phyloP scores from a whole-genome alignment of 1,284 basidiomycete species.

The Rhodotorula mucilaginosa region DNA sequence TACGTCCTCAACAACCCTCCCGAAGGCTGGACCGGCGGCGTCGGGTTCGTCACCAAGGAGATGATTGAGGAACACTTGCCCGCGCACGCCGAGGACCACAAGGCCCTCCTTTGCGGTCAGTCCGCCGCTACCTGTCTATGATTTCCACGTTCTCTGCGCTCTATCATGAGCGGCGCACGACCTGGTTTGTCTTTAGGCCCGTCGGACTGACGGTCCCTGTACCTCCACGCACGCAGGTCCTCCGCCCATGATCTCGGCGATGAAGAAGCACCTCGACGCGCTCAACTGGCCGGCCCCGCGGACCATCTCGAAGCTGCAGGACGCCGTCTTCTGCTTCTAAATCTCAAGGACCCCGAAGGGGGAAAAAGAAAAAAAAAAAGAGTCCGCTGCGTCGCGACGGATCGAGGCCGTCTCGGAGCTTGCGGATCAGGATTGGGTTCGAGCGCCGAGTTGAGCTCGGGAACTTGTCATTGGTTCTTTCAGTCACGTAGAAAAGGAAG shows the following conservation, averaged over 20 bases:
- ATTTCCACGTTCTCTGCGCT: background rate
- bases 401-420: background rate
- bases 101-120: slow-evolving; percentile 49
- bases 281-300: slow-evolving; percentile 83
- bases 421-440: too few species aligned
- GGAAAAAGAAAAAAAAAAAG: background rate
- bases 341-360: background rate
- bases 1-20: slow-evolving; percentile 95
- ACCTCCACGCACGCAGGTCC: slow-evolving; percentile 56
- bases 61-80: slow-evolving; percentile 67
- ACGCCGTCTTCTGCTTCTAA: slow-evolving; percentile 14
- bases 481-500: too few species aligned
- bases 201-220: too few species aligned
- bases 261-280: slow-evolving; percentile 90
- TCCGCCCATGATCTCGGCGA: slow-evolving; percentile 92
- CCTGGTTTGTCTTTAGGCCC: too few species aligned
- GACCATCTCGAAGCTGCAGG: slow-evolving; percentile 78
- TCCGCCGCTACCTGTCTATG: slow-evolving; percentile 42
- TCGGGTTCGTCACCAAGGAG: slow-evolving; percentile 91
- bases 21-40: slow-evolving; percentile 74
- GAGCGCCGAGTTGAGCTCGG: too few species aligned
- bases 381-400: too few species aligned
- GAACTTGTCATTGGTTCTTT: too few species aligned
- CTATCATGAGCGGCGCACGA: too few species aligned
- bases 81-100: slow-evolving; percentile 43